Conservation (phyloP, 768 basidiomycete species). For the Pleurotus tuber-regium region DNA sequence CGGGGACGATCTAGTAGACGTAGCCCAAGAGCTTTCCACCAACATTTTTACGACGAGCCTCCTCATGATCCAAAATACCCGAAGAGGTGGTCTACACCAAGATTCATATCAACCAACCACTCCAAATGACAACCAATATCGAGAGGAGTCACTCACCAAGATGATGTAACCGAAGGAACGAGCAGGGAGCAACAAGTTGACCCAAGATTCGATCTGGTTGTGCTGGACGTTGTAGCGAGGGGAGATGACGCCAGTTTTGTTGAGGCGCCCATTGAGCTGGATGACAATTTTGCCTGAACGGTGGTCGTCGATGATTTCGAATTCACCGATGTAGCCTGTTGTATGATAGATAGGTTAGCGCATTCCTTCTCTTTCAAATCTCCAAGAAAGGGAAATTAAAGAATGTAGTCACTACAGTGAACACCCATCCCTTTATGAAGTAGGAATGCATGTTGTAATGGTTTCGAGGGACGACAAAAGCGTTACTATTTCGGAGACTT, state of each 20-base stretch:
- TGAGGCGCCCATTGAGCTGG: slow-evolving; percentile 96
- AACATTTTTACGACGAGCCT: slow-evolving; percentile 97
- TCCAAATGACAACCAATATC: not conserved
- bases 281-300: slow-evolving; percentile 97
- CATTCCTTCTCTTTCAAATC: too few species aligned
- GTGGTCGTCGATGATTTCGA: slow-evolving; percentile 98
- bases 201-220: slow-evolving; percentile 91
- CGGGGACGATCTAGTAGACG: slow-evolving; percentile 87
- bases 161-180: slow-evolving; percentile 97
- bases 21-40: slow-evolving; percentile 95
- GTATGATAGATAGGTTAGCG: slow-evolving; percentile 14
- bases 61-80: slow-evolving; percentile 98
- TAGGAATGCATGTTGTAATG: slow-evolving; percentile 53
- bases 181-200: slow-evolving; percentile 93
- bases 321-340: slow-evolving; percentile 95
- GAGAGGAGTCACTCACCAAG: slow-evolving; percentile 52
- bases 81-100: slow-evolving; percentile 83
- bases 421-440: slow-evolving; percentile 38
- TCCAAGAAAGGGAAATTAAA: too few species aligned
- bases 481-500: slow-evolving; percentile 72
- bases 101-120: not conserved
- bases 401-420: slow-evolving; percentile 57
- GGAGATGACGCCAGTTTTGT: slow-evolving; percentile 99
- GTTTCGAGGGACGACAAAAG: slow-evolving; percentile 52
- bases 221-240: slow-evolving; percentile 97